These are phyloP conservation scores for Claviceps sp. DNA, from an alignment of 2,329 filamentous ascomycete species.

Conservation along the genomic window DNA sequence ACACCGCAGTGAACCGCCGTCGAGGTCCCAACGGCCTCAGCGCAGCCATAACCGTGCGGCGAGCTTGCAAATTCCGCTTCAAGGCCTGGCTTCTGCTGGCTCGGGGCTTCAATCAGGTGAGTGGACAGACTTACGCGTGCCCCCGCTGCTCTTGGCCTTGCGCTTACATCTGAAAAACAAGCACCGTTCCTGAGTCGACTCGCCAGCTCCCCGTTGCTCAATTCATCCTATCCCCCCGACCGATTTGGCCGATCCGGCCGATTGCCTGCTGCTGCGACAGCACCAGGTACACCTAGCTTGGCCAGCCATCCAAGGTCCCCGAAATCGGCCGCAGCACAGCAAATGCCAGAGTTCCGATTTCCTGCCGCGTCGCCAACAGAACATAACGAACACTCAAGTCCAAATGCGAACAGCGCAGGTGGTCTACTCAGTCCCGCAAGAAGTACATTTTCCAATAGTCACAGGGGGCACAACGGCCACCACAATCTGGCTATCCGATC, in stretches of 20 bases:
- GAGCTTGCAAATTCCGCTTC: conserved; percentile 57
- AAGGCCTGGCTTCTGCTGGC: conserved; percentile 29
- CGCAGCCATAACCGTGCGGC: conserved; percentile 65
- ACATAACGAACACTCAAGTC: conserved; percentile 17
- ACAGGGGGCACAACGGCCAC: conserved; percentile 9
- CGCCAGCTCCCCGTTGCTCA: conserved; percentile 37
- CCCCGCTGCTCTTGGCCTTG: not conserved
- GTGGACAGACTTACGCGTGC: not conserved
- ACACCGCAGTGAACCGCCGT: conserved; percentile 27
- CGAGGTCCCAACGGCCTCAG: conserved; percentile 34
- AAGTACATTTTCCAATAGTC: conserved; percentile 16
- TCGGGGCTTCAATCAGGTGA: conserved; percentile 26
- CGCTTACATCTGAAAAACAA: conserved; percentile 1
- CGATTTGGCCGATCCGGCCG: conserved; percentile 28
- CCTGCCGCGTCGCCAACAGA: conserved; percentile 33
- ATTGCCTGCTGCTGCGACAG: conserved; percentile 27
- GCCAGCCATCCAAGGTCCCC: conserved; percentile 25
- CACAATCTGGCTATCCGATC: conserved; percentile 23
- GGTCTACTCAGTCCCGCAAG: conserved; percentile 26
- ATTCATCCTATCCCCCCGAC: conserved; percentile 40
- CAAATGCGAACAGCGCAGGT: conserved; percentile 21
- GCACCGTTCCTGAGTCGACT: conserved; percentile 29
- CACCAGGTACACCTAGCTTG: conserved; percentile 30
- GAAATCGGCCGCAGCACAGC: conserved; percentile 9
- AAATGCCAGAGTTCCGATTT: conserved; percentile 43